Conservation (phyloP, 345 rosid genomes). For the Bruguiera gymnorhiza region DNA sequence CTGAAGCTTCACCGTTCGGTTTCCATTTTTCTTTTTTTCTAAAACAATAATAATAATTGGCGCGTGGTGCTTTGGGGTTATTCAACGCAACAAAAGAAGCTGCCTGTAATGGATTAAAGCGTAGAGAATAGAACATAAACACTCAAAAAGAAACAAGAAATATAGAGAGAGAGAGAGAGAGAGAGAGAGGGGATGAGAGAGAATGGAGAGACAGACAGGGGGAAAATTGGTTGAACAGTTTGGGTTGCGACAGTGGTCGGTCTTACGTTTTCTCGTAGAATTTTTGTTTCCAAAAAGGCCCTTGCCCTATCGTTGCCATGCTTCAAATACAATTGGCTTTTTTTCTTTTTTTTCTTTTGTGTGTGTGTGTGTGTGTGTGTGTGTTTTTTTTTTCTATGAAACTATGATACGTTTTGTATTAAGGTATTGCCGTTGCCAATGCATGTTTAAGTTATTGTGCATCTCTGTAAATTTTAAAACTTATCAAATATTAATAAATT, state of each 20-base stretch:
- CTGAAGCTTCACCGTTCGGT: background rate
- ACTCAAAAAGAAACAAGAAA: slow-evolving; percentile 28
- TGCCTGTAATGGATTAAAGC: slow-evolving; percentile 18
- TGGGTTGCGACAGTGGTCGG: slow-evolving; percentile 28
- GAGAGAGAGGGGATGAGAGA: background rate
- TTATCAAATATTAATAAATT: no score
- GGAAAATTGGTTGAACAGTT: slow-evolving; percentile 15
- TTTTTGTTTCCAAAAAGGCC: slow-evolving; percentile 8
- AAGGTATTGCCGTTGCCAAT: no score
- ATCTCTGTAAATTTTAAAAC: no score
- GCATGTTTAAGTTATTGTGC: no score
- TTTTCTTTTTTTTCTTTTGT: no score
- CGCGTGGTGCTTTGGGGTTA: slow-evolving; percentile 15
- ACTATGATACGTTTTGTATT: no score
- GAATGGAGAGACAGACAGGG: background rate
- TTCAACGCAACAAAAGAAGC: slow-evolving; percentile 45
- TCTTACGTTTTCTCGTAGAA: slow-evolving; percentile 35
- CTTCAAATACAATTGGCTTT: no score
- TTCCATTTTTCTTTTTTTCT: background rate
- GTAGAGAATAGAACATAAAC: slow-evolving; percentile 10
- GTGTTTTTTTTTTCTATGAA: no score
- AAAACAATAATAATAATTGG: background rate
- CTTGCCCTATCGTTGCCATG: background rate
- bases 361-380: no score
- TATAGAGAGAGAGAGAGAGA: background rate